Base-by-base conservation (phyloP, 805 yeast genomes). In the Monosporozyma servazzii region DNA sequence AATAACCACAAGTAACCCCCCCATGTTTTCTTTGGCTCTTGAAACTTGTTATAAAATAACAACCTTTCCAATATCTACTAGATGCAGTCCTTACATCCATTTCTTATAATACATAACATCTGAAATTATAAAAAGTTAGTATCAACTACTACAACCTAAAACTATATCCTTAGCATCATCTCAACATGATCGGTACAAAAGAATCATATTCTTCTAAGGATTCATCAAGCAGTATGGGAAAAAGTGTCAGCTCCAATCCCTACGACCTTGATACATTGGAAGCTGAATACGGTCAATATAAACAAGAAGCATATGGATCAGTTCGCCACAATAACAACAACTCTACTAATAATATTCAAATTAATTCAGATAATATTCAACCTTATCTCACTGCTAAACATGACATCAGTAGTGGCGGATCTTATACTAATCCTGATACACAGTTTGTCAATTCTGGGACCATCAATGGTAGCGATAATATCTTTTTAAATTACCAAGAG, bases 211-310 rank as follows among this genome's bases (percentile, higher is more conserved):
- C 20, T 4, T 43, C 41, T 29, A 40, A 25, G 37, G 47, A 42
- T 20, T 46, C 46, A 17, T 21, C 29, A 15, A 33, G 29, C 27
- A 45, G 48, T 20, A 11, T 42, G 11, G 33, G 21, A 5, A 43
- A 41, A 15, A 17, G 43, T 23, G 25, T 17, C 33, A 27, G 21
- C 17, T 18, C 15, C 15, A 17, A n/a, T 36, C 40, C 41, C 45
- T 20, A 46, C 5, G 39, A 59, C 49, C 36, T 63, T 31, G 68
- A 61, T 47, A 61, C 63, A 41, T 49, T 64, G 40, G 67, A 64
- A 41, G 55, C 54, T 17, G 67, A 64, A 49, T 64, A 61, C 47
- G 65, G 57, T 50, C 61, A 56, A 29, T 63, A 56, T 39, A 64
- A 64, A 45, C 53, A 47, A 6, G 58, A 49, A 18, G 58, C 57